Evolutionary conservation across 2,329 filamentous ascomycete genomes (phyloP), one percentile per base, ranked within the genome.

Genomic region (Ramichloridium luteum): DNA sequence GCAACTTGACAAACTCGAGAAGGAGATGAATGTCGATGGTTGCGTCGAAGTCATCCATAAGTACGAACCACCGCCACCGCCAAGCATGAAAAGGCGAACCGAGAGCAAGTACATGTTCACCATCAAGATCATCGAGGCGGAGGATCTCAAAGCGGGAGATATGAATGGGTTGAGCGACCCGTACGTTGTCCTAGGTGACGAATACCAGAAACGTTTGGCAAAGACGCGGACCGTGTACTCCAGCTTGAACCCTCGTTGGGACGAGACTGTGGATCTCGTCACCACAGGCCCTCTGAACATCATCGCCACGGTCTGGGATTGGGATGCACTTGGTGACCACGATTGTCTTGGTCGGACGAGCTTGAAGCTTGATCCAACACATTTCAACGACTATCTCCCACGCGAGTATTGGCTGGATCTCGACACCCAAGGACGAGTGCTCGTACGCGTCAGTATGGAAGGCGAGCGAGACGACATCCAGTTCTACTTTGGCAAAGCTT

Each of bases 71-170:
- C 77, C 81, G 1, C 67, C 72, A 32, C 74, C 75, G n/a, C 71
- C 74, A 38, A 68, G 68, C 50, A 67, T 72, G 35, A 75, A 75
- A 46, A 79, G 75, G 47, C 37, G 39, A 26, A 44, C 40, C 28
- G 74, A 78, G 25, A 80, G 75, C 40, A 94, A 92, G 53, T 96
- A 93, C 54, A 86, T 94, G 34, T 98, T 98, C 59, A 96, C 90
- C 1, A 86, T 98, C 60, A 98, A 98, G 61, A 86, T 98, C 37
- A 86, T 98, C 15, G 90, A 98, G 58, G 90, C 83, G 6, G 90
- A 98, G 59, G 90, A 98, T 49, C 67, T 98, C 46, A 96, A 96
- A 59, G 84, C 90, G n/a, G 96, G 90, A 54, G 90, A 98, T 57
- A 77, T 93, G 46, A 92, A 82, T 48, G 90, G 90, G 20, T 74